phyloP scores from a whole-genome alignment of 2,329 filamentous ascomycete species.

The Cryphonectria naterciae region DNA sequence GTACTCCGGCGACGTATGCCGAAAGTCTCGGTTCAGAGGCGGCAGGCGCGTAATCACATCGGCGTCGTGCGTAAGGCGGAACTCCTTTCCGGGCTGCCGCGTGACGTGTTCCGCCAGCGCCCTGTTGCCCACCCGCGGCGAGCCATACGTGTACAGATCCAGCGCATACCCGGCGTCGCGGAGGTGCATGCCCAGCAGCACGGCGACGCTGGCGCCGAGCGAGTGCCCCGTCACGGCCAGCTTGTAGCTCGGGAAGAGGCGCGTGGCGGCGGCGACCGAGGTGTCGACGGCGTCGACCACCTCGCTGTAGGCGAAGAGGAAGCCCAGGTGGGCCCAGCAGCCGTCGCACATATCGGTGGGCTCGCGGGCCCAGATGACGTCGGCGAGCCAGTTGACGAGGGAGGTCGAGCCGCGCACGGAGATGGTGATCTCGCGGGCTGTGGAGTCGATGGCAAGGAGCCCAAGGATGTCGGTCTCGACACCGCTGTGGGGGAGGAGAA shows the following conservation, averaged over 20 bases:
- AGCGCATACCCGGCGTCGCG: conserved; percentile 50
- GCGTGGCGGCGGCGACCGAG: conserved; percentile 49
- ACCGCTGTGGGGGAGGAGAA: conserved; percentile 10
- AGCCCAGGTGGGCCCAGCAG: conserved; percentile 62
- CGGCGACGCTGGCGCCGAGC: conserved; percentile 68
- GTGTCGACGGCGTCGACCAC: conserved; percentile 47
- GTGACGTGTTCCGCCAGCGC: conserved; percentile 60
- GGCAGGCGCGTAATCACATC: conserved; percentile 73
- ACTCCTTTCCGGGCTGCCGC: conserved; percentile 51
- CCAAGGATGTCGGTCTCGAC: conserved; percentile 44
- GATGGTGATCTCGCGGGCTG: conserved; percentile 58
- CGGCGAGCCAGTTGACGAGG: conserved; percentile 64
- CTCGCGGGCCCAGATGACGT: conserved; percentile 49
- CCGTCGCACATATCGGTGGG: conserved; percentile 41
- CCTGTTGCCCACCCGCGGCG: conserved; percentile 67
- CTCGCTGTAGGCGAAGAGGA: conserved; percentile 61
- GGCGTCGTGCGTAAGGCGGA: conserved; percentile 67
- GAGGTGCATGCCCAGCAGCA: conserved; percentile 61
- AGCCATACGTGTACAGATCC: conserved; percentile 69
- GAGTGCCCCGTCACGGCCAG: conserved; percentile 68
- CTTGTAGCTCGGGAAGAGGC: conserved; percentile 54
- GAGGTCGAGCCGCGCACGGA: conserved; percentile 63
- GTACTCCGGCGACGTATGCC: conserved; percentile 71
- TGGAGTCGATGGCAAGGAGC: conserved; percentile 56
- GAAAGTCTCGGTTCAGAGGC: conserved; percentile 61